Evolutionary conservation across 768 basidiomycete species (phyloP), one percentile per base, ranked within the genome.

Genomic region (Calocera cornea): DNA sequence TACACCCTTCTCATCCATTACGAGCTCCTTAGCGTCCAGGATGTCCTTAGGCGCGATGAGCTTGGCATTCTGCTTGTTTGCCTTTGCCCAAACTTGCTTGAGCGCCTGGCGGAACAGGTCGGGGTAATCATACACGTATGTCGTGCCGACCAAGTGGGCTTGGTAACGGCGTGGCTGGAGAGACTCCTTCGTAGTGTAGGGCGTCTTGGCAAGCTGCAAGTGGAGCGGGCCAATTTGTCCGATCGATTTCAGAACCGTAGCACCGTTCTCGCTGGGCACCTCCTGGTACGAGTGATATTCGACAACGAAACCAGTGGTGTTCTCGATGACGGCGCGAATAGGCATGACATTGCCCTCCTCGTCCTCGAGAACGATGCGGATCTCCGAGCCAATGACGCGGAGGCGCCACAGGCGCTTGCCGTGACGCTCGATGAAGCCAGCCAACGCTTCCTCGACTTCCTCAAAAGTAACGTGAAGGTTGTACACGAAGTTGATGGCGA

Each of bases 401-500:
- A 99, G 84, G 69, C 97, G 88, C 97, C 97, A 99, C 65, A 98
- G 83, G 31, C 97, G 85, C 79, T 98, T 98, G 69, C 97, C 97
- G 74, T 99, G 97, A 41, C 97, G 89, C 72, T 98, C 97, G 72
- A 99, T 94, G 82, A 99, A 99, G 47, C 97, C 97, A n/a, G 95
- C 88, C 68, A 98, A 91, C 16, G 97, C 97, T 60, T 92, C 90
- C 66, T 97, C 86, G 8, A 98, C 95, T 72, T 98, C 95, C 69
- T 97, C 95, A 73, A 97, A 98, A 36, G 88, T 88, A 69, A 99
- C 94, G 33, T 88, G 85, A 50, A 99, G 87, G 75, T 90, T 92
- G 83, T 98, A 98, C 73, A 98, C 87, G 76, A 98, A 99, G 81
- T 98, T 97, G 86, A 98, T 87, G 81, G 93, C 95, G 76, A 98